Evolutionary conservation across 2,329 filamentous ascomycete genomes (phyloP).

Genomic region (Fusarium goolgardi): DNA sequence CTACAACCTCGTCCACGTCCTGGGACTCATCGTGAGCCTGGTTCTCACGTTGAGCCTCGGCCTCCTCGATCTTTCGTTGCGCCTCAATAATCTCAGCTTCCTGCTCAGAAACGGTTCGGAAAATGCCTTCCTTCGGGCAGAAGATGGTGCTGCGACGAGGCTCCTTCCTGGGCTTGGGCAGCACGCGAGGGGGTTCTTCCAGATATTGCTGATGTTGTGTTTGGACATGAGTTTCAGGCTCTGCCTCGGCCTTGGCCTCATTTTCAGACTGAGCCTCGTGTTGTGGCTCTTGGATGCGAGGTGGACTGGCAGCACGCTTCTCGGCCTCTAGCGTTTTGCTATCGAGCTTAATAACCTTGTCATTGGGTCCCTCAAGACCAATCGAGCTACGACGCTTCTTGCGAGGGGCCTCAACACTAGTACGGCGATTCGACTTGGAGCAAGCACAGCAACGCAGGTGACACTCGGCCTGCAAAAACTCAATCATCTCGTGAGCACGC

Average conservation of each 20-base stretch:
- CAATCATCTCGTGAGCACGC: conserved; percentile 76
- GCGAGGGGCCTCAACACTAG: conserved; percentile 30
- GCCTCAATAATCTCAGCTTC: conserved; percentile 60
- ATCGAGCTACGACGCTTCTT: conserved; percentile 44
- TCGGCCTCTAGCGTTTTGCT: conserved; percentile 46
- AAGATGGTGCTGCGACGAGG: conserved; percentile 66
- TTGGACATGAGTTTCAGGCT: conserved; percentile 16
- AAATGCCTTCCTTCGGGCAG: conserved; percentile 71
- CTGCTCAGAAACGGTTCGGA: conserved; percentile 68
- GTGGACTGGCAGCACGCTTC: conserved; percentile 29
- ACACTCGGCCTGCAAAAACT: conserved; percentile 82
- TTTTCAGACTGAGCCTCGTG: conserved; percentile 5
- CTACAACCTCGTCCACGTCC: conserved; percentile 29
- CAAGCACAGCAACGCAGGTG: conserved; percentile 74
- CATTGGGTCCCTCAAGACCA: conserved; percentile 43
- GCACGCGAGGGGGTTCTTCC: conserved; percentile 30
- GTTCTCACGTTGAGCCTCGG: conserved; percentile 22
- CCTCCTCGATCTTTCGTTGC: conserved; percentile 45
- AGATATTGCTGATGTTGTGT: conserved; percentile 43
- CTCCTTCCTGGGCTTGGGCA: conserved; percentile 52
- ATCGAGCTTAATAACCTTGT: conserved; percentile 54
- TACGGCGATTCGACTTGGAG: conserved; percentile 53
- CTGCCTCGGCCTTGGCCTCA: conserved; percentile 20
- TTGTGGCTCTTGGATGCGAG: conserved; percentile 38
- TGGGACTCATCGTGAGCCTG: conserved; percentile 5